Evolutionary conservation across 345 rosid genomes (phyloP), one percentile per base, ranked within the genome.

Genomic region (Pugionium dolabratum): DNA sequence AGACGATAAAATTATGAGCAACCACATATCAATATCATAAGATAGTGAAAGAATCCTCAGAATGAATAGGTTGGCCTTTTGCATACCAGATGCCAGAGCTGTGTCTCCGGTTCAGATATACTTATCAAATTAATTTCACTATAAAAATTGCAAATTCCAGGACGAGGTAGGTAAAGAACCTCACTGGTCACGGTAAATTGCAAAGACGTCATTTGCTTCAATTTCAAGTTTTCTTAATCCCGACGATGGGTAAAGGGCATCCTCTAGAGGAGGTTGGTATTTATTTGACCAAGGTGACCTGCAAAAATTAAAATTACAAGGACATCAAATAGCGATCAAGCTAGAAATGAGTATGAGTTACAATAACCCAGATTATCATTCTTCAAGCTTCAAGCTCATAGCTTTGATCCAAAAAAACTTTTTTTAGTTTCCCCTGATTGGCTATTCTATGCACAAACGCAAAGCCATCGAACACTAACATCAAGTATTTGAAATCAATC

Each of bases 111-210:
- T 37, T 59, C 1, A 10, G 26, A 52, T 28, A 51, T 2, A 0
- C 43, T 37, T 31, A 30, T 46, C 5, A 54, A 37, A 46, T 9
- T 7, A 53, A 11, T 11, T 45, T 53, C 25, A 29, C 26, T 31
- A 54, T 32, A 62, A 2, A 26, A n/a, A 1, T 55, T 32, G 45
- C 10, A 67, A 57, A 60, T 41, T 75, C 18, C 18, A 18, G 64
- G 78, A 84, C 81, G 80, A 87, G 88, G 83, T 71, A 86, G 83
- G 91, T 52, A 71, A 90, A 85, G 96, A 88, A 86, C 89, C 98
- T 93, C 95, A 93, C 98, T 93, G 98, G 90, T 93, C 98, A 90
- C 90, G 86, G 70, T 93, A 93, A 67, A 88, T 66, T 65, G 92
- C 68, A 75, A 93, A 93, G 75, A 90, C 73, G 1, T 88, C 98